These are phyloP conservation scores for Cercospora citrullina DNA, from an alignment of 2,329 filamentous ascomycete genomes.

Conservation along the genomic window DNA sequence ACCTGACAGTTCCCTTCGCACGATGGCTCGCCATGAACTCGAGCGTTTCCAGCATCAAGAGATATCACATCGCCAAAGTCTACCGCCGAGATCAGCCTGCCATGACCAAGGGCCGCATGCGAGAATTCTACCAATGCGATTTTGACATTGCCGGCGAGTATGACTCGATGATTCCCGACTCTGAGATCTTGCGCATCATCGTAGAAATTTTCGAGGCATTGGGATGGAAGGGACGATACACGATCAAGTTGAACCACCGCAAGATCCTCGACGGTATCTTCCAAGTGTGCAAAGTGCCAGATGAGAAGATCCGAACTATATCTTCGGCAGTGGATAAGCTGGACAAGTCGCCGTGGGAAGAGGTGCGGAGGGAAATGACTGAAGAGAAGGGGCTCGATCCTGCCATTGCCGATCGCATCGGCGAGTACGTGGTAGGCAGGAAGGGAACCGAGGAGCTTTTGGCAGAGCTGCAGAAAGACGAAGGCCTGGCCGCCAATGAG, in stretches of 20 bases:
- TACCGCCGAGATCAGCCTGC: conserved; percentile 79
- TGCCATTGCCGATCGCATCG: conserved; percentile 81
- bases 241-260: conserved; percentile 92
- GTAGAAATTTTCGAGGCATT: conserved; percentile 82
- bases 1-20: conserved; percentile 86
- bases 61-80: conserved; percentile 94
- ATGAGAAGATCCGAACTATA: conserved; percentile 83
- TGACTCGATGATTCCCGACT: conserved; percentile 89
- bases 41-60: conserved; percentile 78
- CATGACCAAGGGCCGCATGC: conserved; percentile 87
- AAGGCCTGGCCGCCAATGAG: conserved; percentile 67
- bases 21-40: conserved; percentile 92
- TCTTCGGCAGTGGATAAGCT: conserved; percentile 94
- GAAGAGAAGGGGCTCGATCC: conserved; percentile 81
- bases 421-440: conserved; percentile 73
- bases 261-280: conserved; percentile 94
- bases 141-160: conserved; percentile 89
- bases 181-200: conserved; percentile 81
- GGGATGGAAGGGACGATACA: conserved; percentile 71
- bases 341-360: conserved; percentile 83
- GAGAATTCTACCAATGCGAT: conserved; percentile 97
- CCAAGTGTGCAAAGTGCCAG: conserved; percentile 82
- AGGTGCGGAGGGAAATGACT: conserved; percentile 89
- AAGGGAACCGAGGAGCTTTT: conserved; percentile 77
- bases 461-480: conserved; percentile 66